phyloP scores from a whole-genome alignment of 1,139 yeast genomes.

The Yamadazyma oceani region DNA sequence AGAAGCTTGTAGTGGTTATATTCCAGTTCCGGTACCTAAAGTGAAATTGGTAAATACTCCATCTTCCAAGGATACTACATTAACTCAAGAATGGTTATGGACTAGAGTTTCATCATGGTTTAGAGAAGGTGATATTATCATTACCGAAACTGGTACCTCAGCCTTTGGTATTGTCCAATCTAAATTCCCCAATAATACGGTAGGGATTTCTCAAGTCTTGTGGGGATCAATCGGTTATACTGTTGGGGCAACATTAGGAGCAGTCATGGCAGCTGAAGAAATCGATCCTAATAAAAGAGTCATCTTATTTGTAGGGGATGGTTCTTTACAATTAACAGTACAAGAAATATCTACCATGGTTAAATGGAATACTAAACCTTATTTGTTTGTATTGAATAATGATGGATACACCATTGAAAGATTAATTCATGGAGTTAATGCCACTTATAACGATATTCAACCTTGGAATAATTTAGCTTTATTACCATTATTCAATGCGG shows the following conservation, averaged over 20 bases:
- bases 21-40: slow-evolving; percentile 49
- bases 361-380: slow-evolving; percentile 78
- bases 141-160: slow-evolving; percentile 89
- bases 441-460: slow-evolving; percentile 78
- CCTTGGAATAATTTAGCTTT: slow-evolving; percentile 75
- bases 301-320: slow-evolving; percentile 84
- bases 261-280: slow-evolving; percentile 81
- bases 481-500: slow-evolving; percentile 72
- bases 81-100: slow-evolving; percentile 85
- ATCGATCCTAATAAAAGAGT: slow-evolving; percentile 69
- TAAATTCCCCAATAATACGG: slow-evolving; percentile 68
- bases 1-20: slow-evolving; percentile 37
- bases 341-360: slow-evolving; percentile 85
- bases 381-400: slow-evolving; percentile 79
- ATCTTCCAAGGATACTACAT: slow-evolving; percentile 24
- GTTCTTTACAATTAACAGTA: slow-evolving; percentile 84
- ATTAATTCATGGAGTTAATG: slow-evolving; percentile 78
- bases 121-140: slow-evolving; percentile 74
- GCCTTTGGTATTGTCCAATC: slow-evolving; percentile 84
- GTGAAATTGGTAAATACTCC: slow-evolving; percentile 35
- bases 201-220: slow-evolving; percentile 83
- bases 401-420: slow-evolving; percentile 89
- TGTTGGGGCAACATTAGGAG: slow-evolving; percentile 84
- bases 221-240: slow-evolving; percentile 93
- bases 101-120: slow-evolving; percentile 71